Conservation (phyloP, 2,329 filamentous ascomycete genomes). For the Calonectria montana region DNA sequence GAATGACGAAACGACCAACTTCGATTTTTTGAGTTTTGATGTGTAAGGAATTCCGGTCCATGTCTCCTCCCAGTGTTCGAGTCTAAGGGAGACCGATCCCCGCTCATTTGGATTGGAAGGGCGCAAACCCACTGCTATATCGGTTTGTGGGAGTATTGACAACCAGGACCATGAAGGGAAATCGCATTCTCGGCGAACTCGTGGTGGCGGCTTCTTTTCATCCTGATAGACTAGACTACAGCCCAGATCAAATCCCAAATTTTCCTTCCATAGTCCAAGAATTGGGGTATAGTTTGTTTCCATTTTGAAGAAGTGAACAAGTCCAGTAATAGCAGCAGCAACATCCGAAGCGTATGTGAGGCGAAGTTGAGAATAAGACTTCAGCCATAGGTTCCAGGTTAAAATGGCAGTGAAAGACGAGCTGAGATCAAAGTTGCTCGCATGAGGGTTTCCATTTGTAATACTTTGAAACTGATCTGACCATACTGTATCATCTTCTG, state of each 20-base stretch:
- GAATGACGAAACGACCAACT: no score
- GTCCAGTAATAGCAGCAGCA: not conserved
- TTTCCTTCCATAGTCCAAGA: not conserved
- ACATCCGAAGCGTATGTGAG: not conserved
- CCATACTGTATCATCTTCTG: not conserved
- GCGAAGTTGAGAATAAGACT: not conserved
- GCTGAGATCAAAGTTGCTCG: not conserved
- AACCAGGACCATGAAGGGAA: not conserved
- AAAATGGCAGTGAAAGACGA: not conserved
- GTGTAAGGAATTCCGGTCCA: no score
- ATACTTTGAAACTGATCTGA: not conserved
- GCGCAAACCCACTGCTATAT: no score
- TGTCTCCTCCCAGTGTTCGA: no score
- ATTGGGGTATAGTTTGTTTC: not conserved
- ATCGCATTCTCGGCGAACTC: not conserved
- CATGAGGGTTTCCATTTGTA: not conserved
- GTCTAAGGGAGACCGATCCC: no score
- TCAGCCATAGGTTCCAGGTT: not conserved
- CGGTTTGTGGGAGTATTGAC: not conserved
- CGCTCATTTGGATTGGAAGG: no score
- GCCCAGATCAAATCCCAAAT: not conserved
- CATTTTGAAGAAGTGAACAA: not conserved
- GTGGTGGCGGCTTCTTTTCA: not conserved
- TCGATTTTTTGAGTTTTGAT: no score
- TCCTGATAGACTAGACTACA: not conserved